Evolutionary conservation across 768 basidiomycete genomes (phyloP).

Genomic region (Gyrodon lividus): DNA sequence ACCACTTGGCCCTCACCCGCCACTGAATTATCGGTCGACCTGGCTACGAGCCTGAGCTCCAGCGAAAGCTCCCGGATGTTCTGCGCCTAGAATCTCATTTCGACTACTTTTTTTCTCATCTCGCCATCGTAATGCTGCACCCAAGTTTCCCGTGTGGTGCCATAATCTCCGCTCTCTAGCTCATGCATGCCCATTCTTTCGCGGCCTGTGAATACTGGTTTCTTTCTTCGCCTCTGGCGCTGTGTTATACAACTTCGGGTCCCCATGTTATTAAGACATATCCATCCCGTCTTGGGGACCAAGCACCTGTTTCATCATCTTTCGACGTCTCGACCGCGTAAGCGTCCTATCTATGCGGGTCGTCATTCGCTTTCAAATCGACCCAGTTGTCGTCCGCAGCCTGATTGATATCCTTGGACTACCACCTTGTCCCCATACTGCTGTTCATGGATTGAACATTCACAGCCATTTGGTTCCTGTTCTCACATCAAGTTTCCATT

Average conservation of each 20-base stretch:
- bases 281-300: conserved; percentile 61
- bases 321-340: conserved; percentile 30
- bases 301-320: conserved; percentile 31
- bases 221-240: conserved; percentile 19
- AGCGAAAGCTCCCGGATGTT: conserved; percentile 8
- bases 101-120: conserved; percentile 15
- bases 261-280: conserved; percentile 50
- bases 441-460: conserved; percentile 40
- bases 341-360: conserved; percentile 31
- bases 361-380: conserved; percentile 15
- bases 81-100: conserved; percentile 29
- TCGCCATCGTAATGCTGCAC: conserved; percentile 32
- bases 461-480: conserved; percentile 25
- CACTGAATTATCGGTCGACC: conserved; percentile 46
- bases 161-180: conserved; percentile 42
- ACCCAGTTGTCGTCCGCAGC: conserved; percentile 26
- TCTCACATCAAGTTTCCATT: conserved; percentile 31
- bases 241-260: conserved; percentile 26
- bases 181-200: conserved; percentile 33
- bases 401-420: conserved; percentile 33
- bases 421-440: conserved; percentile 26
- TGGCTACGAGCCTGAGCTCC: conserved; percentile 48
- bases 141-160: conserved; percentile 33
- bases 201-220: conserved; percentile 37
- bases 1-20: conserved; percentile 42